Percentiles rank a stretch among this genome's conserved stretches.
phyloP scores from a whole-genome alignment of 176 grass and related monocot species.

The Oryza brachyantha region DNA sequence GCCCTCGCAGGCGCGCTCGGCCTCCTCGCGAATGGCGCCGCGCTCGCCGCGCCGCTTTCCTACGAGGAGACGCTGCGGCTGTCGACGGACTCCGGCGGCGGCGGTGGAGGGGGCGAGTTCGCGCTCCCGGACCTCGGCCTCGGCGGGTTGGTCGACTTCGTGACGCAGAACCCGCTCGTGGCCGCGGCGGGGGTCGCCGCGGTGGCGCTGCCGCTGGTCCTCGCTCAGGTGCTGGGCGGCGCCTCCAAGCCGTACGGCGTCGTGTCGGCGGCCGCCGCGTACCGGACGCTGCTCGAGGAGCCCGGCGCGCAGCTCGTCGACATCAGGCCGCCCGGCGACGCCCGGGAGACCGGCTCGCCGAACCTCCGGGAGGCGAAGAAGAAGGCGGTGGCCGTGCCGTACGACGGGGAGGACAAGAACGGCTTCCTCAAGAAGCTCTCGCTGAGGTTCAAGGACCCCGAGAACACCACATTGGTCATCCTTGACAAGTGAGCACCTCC shows the following conservation, averaged over 20 bases:
- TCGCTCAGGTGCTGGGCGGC: constrained; percentile 53
- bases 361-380: constrained; percentile 66
- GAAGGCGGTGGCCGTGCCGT: constrained; percentile 62
- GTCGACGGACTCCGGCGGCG: neutral
- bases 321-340: constrained; percentile 74
- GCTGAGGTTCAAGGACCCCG: constrained; percentile 77
- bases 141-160: constrained; percentile 52
- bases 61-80: constrained; percentile 74
- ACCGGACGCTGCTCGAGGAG: constrained; percentile 64
- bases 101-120: neutral
- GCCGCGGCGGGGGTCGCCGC: constrained; percentile 40
- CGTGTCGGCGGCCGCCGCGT: constrained; percentile 50
- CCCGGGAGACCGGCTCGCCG: constrained; percentile 48
- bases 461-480: constrained; percentile 78
- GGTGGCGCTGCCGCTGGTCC: constrained; percentile 52
- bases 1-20: constrained; percentile 44
- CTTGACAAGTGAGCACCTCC: constrained; percentile 75
- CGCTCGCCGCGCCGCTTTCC: constrained; percentile 52
- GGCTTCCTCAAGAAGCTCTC: constrained; percentile 79
- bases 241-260: constrained; percentile 51
- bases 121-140: constrained; percentile 29
- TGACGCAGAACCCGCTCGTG: constrained; percentile 55
- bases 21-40: constrained; percentile 10
- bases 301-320: constrained; percentile 66
- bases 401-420: constrained; percentile 73